Evolutionary conservation across 768 basidiomycete species (phyloP), one percentile per base, ranked within the genome.

Genomic region (Phylloporus sp.): DNA sequence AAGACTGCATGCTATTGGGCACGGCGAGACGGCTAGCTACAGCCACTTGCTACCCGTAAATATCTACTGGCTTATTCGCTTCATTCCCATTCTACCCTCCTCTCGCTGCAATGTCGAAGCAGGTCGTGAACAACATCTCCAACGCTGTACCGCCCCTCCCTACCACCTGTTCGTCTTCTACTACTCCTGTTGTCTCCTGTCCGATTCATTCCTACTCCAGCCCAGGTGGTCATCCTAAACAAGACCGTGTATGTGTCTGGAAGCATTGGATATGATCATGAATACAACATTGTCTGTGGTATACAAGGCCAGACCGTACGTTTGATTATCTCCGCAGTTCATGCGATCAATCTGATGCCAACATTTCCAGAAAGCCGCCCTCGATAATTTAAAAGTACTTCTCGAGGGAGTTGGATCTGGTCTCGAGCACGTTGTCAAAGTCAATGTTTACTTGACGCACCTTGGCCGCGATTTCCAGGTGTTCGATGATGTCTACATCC

Each of bases 401-500:
- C 65, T 78, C 15, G 55, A 66, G 24, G 73, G 70, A 1, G 69
- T 73, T 0, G 76, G 75, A 5, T 71, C 72, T 0, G 58, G 56
- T 23, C 59, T 74, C 18, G 65, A 69, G 29, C 59, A 73, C 42
- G 56, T 76, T 27, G 53, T 77, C 53, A 77, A 77, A 56, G 70
- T 63, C 43, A 78, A 68, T 36, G 56, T 73, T 23, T 78, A 71
- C 62, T 46, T 77, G 50, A 56, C 62, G 0, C 59, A 78, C 57
- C 53, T 77, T 51, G 26, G 45, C 6, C 61, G 66, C 29, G 73
- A 78, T 53, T 73, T 74, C 53, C 57, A 35, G 7, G 60, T 58
- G 0, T 74, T 77, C 70, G 75, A 77, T 50, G 64, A 63, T 23
- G 64, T 70, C 9, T 77, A 77, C 58, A 10, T 38, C 3, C 50